These are phyloP conservation scores for Telopea speciosissima DNA, from an alignment of 177 flowering plant genomes.

Conservation along the genomic window DNA sequence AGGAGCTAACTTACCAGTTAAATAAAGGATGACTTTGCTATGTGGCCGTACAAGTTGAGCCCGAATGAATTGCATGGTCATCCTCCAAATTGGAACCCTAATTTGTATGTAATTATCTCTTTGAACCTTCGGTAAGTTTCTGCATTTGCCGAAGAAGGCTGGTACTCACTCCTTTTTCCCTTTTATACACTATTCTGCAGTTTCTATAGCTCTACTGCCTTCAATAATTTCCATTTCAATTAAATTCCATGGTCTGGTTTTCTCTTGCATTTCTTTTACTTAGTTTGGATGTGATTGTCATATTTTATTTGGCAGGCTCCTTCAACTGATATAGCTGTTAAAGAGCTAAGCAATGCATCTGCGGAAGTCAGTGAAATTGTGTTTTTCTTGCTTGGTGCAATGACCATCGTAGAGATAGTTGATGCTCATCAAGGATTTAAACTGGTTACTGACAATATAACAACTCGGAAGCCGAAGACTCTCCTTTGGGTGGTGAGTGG, in stretches of 20 bases:
- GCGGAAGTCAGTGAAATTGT: conserved; percentile 97
- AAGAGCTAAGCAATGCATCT: conserved; percentile 77
- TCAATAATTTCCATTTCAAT: neutral
- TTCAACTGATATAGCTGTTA: conserved; percentile 80
- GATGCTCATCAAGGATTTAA: conserved; percentile 99
- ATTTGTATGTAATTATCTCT: neutral
- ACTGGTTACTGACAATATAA: conserved; percentile 91
- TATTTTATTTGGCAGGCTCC: conserved; percentile 61
- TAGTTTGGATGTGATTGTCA: conserved; percentile 4
- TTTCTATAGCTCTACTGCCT: neutral
- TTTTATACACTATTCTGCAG: neutral
- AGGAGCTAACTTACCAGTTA: too few species aligned
- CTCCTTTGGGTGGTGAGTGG: conserved; percentile 96
- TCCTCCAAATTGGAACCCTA: too few species aligned
- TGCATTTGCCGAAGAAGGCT: neutral
- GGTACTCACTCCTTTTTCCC: neutral
- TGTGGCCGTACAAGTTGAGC: too few species aligned
- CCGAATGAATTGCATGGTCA: too few species aligned
- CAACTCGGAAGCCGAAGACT: conserved; percentile 80
- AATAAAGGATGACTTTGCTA: too few species aligned
- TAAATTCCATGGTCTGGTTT: neutral
- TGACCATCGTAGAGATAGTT: conserved; percentile 97
- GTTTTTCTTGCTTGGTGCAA: conserved; percentile 97
- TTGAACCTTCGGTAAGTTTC: neutral
- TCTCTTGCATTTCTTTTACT: neutral